Evolutionary conservation across 2,329 filamentous ascomycete genomes (phyloP).

Genomic region (Trichoderma sp.): DNA sequence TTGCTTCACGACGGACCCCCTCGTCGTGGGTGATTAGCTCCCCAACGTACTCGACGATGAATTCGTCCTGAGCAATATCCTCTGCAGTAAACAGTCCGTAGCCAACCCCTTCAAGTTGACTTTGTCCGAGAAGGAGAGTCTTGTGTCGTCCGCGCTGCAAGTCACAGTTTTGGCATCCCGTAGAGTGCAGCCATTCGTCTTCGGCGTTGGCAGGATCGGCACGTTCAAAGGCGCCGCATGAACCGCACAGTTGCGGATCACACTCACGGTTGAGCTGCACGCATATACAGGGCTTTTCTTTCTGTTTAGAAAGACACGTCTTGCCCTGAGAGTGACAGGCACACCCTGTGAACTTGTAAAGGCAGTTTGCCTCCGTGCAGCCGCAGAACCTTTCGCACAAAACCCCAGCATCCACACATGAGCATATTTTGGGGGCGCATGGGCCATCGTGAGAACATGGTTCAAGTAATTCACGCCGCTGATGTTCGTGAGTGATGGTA

Average conservation of each 20-base stretch:
- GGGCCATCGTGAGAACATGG: conserved; percentile 69
- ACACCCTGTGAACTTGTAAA: conserved; percentile 65
- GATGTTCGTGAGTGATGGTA: conserved; percentile 54
- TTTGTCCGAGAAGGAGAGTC: conserved; percentile 66
- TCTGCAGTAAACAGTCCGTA: conserved; percentile 75
- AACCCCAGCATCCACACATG: conserved; percentile 59
- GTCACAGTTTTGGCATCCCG: conserved; percentile 68
- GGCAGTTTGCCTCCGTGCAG: conserved; percentile 58
- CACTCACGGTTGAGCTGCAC: conserved; percentile 73
- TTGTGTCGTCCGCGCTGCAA: conserved; percentile 68
- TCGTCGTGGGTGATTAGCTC: conserved; percentile 72
- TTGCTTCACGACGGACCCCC: conserved; percentile 63
- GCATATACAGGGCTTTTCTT: conserved; percentile 66
- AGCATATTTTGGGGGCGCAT: conserved; percentile 60
- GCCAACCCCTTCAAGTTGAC: conserved; percentile 64
- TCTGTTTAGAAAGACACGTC: conserved; percentile 55
- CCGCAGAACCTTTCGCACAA: conserved; percentile 72
- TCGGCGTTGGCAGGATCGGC: conserved; percentile 67
- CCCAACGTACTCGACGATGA: conserved; percentile 77
- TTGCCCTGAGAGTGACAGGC: conserved; percentile 61
- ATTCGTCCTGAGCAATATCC: conserved; percentile 65
- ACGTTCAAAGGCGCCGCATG: conserved; percentile 67
- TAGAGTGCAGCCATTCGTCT: conserved; percentile 53
- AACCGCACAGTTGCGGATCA: conserved; percentile 70
- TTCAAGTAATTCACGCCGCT: conserved; percentile 56